Conservation (phyloP, 345 rosid species). For the Bruguiera sexangula region DNA sequence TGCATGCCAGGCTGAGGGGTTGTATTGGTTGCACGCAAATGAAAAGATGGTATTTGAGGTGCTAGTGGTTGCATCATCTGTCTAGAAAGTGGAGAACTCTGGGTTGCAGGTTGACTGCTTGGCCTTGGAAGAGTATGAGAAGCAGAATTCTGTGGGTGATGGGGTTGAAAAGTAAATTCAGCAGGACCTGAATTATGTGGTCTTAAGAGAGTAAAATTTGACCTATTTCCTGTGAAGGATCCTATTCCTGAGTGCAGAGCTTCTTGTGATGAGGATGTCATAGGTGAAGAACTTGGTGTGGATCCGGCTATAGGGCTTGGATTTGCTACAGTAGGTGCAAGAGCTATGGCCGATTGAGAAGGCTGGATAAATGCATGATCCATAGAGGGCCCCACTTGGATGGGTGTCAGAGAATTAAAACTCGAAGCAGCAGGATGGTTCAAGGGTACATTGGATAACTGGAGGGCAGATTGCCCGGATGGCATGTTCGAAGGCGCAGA, state of each 20-base stretch:
- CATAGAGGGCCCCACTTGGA: constrained; percentile 21
- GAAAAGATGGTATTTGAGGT: constrained; percentile 39
- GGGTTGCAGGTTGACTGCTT: constrained; percentile 30
- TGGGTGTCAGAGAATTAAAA: constrained; percentile 29
- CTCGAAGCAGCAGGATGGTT: constrained; percentile 32
- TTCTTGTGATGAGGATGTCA: constrained; percentile 28
- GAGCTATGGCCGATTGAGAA: constrained; percentile 10
- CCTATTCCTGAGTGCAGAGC: constrained; percentile 29
- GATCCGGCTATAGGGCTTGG: constrained; percentile 17
- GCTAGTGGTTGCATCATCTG: constrained; percentile 28
- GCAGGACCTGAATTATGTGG: constrained; percentile 38
- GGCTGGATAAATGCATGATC: constrained; percentile 32
- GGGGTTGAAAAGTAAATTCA: constrained; percentile 63
- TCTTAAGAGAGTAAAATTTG: constrained; percentile 41
- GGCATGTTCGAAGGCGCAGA: constrained; percentile 22
- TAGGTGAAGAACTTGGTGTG: constrained; percentile 13
- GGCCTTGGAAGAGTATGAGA: constrained; percentile 42
- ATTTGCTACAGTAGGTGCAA: constrained; percentile 19
- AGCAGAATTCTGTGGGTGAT: constrained; percentile 33
- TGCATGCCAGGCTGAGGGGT: constrained; percentile 45
- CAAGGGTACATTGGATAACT: constrained; percentile 23
- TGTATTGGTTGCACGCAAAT: constrained; percentile 25
- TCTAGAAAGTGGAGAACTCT: constrained; percentile 29
- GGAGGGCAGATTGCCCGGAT: constrained; percentile 24
- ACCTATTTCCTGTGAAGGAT: constrained; percentile 27